Conservation (phyloP, 73 alveolate species). For the Tetrahymena malaccensis region DNA sequence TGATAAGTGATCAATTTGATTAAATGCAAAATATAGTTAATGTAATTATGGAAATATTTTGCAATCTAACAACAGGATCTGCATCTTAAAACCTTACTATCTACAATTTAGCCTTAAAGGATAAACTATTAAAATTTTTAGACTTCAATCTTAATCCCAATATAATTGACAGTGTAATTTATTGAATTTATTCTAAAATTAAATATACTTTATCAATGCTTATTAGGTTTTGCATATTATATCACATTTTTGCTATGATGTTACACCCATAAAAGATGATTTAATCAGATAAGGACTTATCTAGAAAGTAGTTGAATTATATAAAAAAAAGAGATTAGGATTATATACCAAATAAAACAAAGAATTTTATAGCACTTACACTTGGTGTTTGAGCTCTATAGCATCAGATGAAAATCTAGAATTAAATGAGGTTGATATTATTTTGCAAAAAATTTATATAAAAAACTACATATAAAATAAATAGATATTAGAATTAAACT, state of each 20-base stretch:
- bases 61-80: background rate
- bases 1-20: background rate
- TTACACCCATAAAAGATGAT: background rate
- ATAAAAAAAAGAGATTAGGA: background rate
- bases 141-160: background rate
- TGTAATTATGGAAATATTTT: background rate
- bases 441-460: background rate
- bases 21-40: background rate
- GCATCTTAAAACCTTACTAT: background rate
- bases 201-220: background rate
- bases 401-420: background rate
- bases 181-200: background rate
- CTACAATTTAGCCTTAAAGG: background rate
- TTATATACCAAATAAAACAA: background rate
- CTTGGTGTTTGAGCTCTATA: background rate
- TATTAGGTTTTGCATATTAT: background rate
- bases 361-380: background rate
- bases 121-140: background rate
- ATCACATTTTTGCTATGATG: background rate
- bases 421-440: background rate
- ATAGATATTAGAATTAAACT: background rate
- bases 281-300: background rate
- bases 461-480: background rate
- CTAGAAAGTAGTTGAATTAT: background rate
- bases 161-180: background rate